Base-by-base conservation (phyloP, 352 stramenopile genomes). In the Globisporangium barbulae region DNA sequence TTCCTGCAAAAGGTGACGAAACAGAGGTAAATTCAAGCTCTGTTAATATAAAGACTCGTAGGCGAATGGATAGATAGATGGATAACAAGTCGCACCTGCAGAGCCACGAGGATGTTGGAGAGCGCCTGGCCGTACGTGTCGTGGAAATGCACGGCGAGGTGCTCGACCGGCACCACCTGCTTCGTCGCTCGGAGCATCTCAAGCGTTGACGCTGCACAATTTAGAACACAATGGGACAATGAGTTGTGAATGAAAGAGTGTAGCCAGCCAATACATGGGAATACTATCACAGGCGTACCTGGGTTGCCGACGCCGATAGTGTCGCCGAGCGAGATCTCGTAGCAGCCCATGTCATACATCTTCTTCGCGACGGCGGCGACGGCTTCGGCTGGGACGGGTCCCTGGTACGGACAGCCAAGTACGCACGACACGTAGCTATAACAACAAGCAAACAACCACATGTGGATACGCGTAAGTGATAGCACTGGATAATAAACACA, bases 51-150 rank as follows among this genome's bases (percentile, higher is more conserved):
- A 17, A n/a, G 13, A 22, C 19, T 5, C 15, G 6, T 15, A 19
- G 8, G 10, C 30, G 22, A 35, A 30, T 25, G 5, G 3, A 57
- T 30, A 9, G 50, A 30, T 30, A 17, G 0, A 42, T 9, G 42
- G 8, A 28, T 35, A 41, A 10, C 30, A 17, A 12, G 19, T 21
- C 59, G 53, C 68, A 94, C 85, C 79, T 96, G 87, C 33, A 96
- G 67, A 19, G 88, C 88, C 31, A 96, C 75, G 8, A 98, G 75
- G 63, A 99, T 97, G 65, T 99, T 99, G 44, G 94, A 89, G 44
- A 99, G 76, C 8, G 94, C 96, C 79, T 98, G 94, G 39, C 96
- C 97, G 69, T 98, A 99, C 6, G 97, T 99, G 72, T 99, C 91
- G 77, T 99, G 97, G 71, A 98, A 99, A 71, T 99, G 97, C 55